phyloP scores from a whole-genome alignment of 768 basidiomycete species.

The Tephrocybe sp. region DNA sequence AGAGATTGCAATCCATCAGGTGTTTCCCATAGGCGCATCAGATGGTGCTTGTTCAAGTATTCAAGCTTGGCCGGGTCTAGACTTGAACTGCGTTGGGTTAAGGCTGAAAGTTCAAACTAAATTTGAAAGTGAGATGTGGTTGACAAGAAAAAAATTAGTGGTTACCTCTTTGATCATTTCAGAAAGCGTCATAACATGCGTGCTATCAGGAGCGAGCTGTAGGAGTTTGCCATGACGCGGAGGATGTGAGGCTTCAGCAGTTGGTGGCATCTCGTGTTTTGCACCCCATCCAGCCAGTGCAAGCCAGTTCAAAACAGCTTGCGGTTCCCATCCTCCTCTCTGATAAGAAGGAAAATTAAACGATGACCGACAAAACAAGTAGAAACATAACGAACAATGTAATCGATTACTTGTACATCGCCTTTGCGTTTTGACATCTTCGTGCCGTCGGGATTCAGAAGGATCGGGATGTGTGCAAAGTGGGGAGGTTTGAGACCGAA shows the following conservation, averaged over 20 bases:
- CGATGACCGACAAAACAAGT: background rate
- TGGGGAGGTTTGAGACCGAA: constrained; percentile 69
- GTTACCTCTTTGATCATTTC: constrained; percentile 61
- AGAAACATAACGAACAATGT: constrained; percentile 54
- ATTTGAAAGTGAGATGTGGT: background rate
- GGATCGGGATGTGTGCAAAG: constrained; percentile 89
- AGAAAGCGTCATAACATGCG: constrained; percentile 57
- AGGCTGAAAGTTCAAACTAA: constrained; percentile 71
- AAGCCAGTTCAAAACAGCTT: constrained; percentile 88
- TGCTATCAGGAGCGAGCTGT: constrained; percentile 60
- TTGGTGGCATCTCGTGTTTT: constrained; percentile 31
- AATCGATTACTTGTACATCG: constrained; percentile 83
- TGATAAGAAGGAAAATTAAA: constrained; percentile 25
- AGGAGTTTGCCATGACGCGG: constrained; percentile 15
- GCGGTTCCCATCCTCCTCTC: constrained; percentile 88
- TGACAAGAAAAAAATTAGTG: background rate
- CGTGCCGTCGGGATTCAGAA: constrained; percentile 85
- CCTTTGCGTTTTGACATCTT: constrained; percentile 96
- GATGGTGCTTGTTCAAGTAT: constrained; percentile 85
- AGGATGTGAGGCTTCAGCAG: constrained; percentile 16
- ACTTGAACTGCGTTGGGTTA: constrained; percentile 83
- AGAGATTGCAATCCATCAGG: constrained; percentile 50
- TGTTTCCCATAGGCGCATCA: constrained; percentile 53
- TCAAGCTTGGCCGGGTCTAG: constrained; percentile 79
- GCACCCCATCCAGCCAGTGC: constrained; percentile 93